These are phyloP conservation scores for Candida maris DNA, from an alignment of 805 yeast genomes.

Conservation along the genomic window DNA sequence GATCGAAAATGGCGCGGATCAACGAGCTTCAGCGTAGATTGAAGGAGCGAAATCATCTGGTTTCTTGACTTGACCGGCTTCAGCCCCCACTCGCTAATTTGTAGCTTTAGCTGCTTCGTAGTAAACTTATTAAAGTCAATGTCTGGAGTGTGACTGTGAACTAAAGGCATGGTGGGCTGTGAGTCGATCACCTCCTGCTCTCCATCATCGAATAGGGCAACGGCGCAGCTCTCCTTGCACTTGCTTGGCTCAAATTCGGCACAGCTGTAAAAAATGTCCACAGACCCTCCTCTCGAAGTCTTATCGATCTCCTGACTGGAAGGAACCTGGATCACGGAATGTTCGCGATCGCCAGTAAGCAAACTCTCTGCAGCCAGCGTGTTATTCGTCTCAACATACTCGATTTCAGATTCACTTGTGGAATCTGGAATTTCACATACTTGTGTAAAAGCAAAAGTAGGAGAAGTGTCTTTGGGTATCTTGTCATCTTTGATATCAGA, in stretches of 20 bases:
- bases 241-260: conserved; percentile 14
- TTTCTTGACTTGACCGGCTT: conserved; percentile 33
- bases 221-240: conserved; percentile 11
- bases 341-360: not conserved
- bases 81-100: conserved; percentile 35
- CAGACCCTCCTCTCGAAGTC: not conserved
- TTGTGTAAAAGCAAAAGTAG: too few species aligned
- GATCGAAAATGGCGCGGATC: conserved; percentile 11
- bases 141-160: conserved; percentile 3
- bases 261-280: conserved; percentile 11
- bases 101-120: conserved; percentile 19
- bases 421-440: conserved; percentile 3
- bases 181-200: conserved; percentile 19
- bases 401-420: conserved; percentile 2
- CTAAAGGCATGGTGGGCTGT: conserved; percentile 9
- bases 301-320: conserved; percentile 1
- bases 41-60: conserved; percentile 33
- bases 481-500: too few species aligned
- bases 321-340: not conserved
- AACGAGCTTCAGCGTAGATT: conserved; percentile 21
- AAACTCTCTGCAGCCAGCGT: too few species aligned
- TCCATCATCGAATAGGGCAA: conserved; percentile 1
- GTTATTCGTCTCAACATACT: not conserved
- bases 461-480: too few species aligned
- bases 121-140: conserved; percentile 15